Conservation (phyloP, 1,284 basidiomycete genomes). For the Irpex rosettiformis region DNA sequence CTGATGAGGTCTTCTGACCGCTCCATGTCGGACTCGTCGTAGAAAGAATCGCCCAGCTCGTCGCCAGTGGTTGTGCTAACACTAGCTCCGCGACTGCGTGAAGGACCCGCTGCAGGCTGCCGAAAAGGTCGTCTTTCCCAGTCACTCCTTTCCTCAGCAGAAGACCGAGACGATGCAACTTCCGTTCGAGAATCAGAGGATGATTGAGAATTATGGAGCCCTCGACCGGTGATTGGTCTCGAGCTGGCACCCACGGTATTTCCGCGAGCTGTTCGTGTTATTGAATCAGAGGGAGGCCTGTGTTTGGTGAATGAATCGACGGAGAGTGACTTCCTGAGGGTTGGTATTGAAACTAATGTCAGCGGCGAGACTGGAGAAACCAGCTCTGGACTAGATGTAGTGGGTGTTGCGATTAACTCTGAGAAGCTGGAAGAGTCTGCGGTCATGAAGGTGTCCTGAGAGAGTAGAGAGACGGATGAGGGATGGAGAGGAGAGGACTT, state of each 20-base stretch:
- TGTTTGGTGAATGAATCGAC: constrained; percentile 67
- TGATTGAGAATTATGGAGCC: neutral
- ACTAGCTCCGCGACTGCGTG: constrained; percentile 53
- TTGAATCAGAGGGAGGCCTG: constrained; percentile 34
- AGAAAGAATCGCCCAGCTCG: constrained; percentile 35
- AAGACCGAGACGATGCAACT: neutral
- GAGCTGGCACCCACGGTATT: constrained; percentile 21
- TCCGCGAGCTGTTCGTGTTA: constrained; percentile 33
- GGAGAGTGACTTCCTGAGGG: constrained; percentile 67
- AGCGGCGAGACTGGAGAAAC: constrained; percentile 21
- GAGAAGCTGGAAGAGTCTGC: constrained; percentile 25
- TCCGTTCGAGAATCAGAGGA: neutral
- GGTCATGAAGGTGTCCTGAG: constrained; percentile 33
- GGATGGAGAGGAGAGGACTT: constrained; percentile 21
- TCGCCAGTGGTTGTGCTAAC: constrained; percentile 44
- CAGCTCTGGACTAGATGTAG: constrained; percentile 21
- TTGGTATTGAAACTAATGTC: constrained; percentile 29
- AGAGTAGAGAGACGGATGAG: constrained; percentile 27
- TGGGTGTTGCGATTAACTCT: constrained; percentile 22
- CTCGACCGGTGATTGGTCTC: constrained; percentile 6
- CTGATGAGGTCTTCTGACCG: constrained; percentile 38
- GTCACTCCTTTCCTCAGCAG: neutral
- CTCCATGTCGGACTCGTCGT: constrained; percentile 53
- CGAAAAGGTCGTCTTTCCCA: constrained; percentile 25
- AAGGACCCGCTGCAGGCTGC: constrained; percentile 24